Conservation (phyloP, 768 basidiomycete species). For the Kwoniella mangroviensis region DNA sequence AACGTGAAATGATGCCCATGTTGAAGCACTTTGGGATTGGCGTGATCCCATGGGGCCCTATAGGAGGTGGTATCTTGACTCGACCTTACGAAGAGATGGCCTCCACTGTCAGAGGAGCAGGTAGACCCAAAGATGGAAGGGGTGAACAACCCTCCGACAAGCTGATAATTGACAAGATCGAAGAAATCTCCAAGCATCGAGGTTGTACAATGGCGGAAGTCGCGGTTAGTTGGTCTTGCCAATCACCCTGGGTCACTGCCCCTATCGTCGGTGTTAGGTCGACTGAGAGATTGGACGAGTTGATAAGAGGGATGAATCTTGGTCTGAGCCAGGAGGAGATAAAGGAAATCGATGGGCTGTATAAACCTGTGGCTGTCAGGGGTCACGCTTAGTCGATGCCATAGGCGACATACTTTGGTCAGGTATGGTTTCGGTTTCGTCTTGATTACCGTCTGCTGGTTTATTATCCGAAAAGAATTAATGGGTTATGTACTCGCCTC, state of each 20-base stretch:
- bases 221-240: conserved; percentile 64
- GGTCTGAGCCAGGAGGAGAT: conserved; percentile 66
- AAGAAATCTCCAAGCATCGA: conserved; percentile 65
- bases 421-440: background rate
- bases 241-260: conserved; percentile 64
- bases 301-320: conserved; percentile 63
- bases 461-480: no score
- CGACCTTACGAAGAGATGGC: conserved; percentile 61
- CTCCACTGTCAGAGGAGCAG: conserved; percentile 28
- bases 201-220: conserved; percentile 65
- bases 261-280: conserved; percentile 68
- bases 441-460: background rate
- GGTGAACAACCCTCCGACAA: conserved; percentile 29
- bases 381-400: conserved; percentile 28
- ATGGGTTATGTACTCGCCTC: no score
- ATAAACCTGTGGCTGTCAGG: conserved; percentile 58
- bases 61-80: conserved; percentile 60
- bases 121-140: conserved; percentile 22
- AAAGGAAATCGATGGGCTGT: conserved; percentile 65
- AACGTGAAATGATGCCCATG: conserved; percentile 57
- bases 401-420: background rate
- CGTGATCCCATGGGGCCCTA: conserved; percentile 65
- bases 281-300: conserved; percentile 63
- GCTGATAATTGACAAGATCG: conserved; percentile 60
- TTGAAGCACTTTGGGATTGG: conserved; percentile 62